Conservation (phyloP, 768 basidiomycete species). For the Suillus decipiens region DNA sequence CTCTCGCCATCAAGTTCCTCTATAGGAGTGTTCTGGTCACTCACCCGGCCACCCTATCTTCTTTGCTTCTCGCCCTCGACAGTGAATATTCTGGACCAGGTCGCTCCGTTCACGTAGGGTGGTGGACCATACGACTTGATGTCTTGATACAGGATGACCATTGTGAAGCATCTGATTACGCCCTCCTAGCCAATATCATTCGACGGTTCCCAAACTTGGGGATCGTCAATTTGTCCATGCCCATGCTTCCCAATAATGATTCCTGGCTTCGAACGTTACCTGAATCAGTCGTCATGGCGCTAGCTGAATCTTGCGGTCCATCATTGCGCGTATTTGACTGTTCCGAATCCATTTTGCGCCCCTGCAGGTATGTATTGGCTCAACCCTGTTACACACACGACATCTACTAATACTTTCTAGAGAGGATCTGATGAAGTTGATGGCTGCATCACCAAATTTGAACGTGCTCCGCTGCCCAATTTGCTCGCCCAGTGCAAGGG, state of each 20-base stretch:
- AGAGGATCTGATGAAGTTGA: constrained; percentile 30
- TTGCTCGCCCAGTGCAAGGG: constrained; percentile 26
- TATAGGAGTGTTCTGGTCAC: constrained; percentile 26
- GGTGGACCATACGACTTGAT: constrained; percentile 32
- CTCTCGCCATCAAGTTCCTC: constrained; percentile 23
- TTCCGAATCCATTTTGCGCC: constrained; percentile 31
- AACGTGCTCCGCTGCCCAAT: constrained; percentile 30
- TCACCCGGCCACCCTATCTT: constrained; percentile 18
- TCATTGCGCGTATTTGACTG: constrained; percentile 31
- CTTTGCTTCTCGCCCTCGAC: constrained; percentile 20
- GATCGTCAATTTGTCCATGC: constrained; percentile 28
- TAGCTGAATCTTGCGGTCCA: constrained; percentile 28
- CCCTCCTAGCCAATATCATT: constrained; percentile 23
- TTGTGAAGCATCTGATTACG: constrained; percentile 27
- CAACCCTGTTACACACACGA: not conserved
- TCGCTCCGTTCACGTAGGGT: constrained; percentile 17
- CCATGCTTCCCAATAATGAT: constrained; percentile 25
- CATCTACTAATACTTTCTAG: constrained; percentile 14
- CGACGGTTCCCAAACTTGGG: constrained; percentile 29
- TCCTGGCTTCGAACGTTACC: constrained; percentile 31
- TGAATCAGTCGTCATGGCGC: constrained; percentile 19
- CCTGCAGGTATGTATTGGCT: constrained; percentile 29
- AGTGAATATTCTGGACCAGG: constrained; percentile 9
- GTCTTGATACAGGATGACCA: constrained; percentile 27
- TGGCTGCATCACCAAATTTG: constrained; percentile 28